These are phyloP conservation scores for Acmispon strigosus DNA, from an alignment of 306 rosid genomes.

Conservation along the genomic window DNA sequence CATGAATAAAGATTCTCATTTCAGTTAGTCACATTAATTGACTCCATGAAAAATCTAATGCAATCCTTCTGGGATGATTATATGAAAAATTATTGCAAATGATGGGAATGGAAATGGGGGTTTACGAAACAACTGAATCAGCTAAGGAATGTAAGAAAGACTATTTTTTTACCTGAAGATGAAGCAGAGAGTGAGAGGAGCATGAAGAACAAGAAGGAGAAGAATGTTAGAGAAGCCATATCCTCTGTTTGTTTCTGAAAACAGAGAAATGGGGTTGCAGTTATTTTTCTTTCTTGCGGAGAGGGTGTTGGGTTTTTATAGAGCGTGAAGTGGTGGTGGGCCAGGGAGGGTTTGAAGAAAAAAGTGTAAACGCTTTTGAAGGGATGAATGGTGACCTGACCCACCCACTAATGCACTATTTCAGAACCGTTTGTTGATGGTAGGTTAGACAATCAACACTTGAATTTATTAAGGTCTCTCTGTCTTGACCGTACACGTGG, in stretches of 20 bases:
- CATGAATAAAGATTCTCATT: too few species aligned
- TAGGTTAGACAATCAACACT: slow-evolving; percentile 12
- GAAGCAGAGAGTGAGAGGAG: slow-evolving; percentile 17
- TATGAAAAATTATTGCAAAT: too few species aligned
- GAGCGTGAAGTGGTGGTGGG: slow-evolving; percentile 8
- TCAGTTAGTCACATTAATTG: too few species aligned
- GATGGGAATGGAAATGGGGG: too few species aligned
- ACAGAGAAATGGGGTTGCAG: neutral
- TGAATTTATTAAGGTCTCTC: neutral
- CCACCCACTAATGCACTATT: slow-evolving; percentile 26
- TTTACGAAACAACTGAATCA: too few species aligned
- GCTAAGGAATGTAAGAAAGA: neutral
- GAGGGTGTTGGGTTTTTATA: slow-evolving; percentile 20
- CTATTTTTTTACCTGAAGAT: slow-evolving; percentile 31
- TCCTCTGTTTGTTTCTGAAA: slow-evolving; percentile 22
- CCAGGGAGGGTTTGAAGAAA: neutral
- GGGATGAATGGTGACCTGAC: slow-evolving; percentile 17
- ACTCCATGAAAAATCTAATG: too few species aligned
- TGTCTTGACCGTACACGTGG: slow-evolving; percentile 30
- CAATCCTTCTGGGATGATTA: too few species aligned
- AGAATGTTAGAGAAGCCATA: slow-evolving; percentile 32
- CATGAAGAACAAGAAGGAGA: neutral
- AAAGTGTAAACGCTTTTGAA: slow-evolving; percentile 14
- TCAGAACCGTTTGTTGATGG: neutral
- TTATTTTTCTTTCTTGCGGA: neutral